Conservation (phyloP, 208 protist species). For the Phytomonas sp. region DNA sequence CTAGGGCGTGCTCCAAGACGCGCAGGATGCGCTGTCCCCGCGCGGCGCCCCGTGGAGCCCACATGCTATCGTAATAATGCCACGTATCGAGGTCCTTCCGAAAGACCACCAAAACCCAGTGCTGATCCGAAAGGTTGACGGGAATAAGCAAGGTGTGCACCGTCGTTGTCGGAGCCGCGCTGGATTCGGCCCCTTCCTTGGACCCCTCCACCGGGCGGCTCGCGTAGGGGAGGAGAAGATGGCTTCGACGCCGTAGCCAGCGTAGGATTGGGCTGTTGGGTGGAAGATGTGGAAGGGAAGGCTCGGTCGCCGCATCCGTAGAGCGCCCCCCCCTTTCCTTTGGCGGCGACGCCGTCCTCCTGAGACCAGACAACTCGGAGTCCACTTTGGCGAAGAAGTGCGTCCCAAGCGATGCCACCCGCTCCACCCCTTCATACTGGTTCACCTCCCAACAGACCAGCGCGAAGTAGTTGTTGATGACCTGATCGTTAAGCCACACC, state of each 20-base stretch:
- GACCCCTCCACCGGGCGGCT: not conserved
- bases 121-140: constrained; percentile 55
- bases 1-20: constrained; percentile 30
- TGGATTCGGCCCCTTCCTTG: not conserved
- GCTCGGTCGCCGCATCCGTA: not conserved
- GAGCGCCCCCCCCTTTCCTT: not conserved
- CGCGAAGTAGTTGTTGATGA: constrained; percentile 76
- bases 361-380: constrained; percentile 21
- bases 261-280: constrained; percentile 40
- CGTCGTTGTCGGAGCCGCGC: constrained; percentile 1
- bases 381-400: constrained; percentile 78
- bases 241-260: constrained; percentile 58
- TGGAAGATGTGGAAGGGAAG: constrained; percentile 17
- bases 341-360: not conserved
- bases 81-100: constrained; percentile 28
- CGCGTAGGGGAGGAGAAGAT: constrained; percentile 42
- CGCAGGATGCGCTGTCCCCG: constrained; percentile 16
- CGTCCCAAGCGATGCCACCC: constrained; percentile 44
- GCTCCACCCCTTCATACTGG: constrained; percentile 12
- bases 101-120: constrained; percentile 71
- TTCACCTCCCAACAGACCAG: constrained; percentile 38
- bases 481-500: constrained; percentile 72
- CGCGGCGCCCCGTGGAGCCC: constrained; percentile 16
- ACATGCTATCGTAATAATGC: constrained; percentile 69
- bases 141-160: constrained; percentile 48